Evolutionary conservation across 176 grass and related monocot species (phyloP).

Genomic region (Avena sativa): DNA sequence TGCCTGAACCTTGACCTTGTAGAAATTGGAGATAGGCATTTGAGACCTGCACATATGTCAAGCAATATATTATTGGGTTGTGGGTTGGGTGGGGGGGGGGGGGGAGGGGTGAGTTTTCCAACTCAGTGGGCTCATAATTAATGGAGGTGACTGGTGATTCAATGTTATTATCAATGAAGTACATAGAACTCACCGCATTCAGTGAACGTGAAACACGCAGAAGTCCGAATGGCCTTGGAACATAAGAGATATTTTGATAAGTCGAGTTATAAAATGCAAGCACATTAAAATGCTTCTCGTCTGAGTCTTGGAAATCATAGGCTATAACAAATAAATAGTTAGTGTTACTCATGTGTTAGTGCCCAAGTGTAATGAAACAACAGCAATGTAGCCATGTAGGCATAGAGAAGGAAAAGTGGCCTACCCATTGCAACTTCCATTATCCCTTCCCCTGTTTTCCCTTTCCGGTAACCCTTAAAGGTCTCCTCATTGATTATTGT

Average conservation of each 20-base stretch:
- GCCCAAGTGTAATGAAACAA: constrained; percentile 2
- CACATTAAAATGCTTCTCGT: constrained; percentile 49
- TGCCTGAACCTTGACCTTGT: constrained; percentile 50
- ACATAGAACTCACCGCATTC: constrained; percentile 48
- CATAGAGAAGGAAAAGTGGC: constrained; percentile 19
- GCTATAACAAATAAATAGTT: constrained; percentile 48
- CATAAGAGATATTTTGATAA: constrained; percentile 54
- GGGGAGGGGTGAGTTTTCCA: not conserved
- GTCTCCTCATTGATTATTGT: constrained; percentile 60
- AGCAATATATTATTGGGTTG: constrained; percentile 28
- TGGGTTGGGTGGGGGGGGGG: too few relatives aligned
- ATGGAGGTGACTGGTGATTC: not conserved
- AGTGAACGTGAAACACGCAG: constrained; percentile 48
- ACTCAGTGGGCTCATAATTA: not conserved
- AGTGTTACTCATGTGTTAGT: constrained; percentile 30
- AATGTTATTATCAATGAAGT: constrained; percentile 17
- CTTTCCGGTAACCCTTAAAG: constrained; percentile 55
- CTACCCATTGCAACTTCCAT: constrained; percentile 69
- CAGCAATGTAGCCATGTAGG: not conserved
- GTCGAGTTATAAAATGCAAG: constrained; percentile 61
- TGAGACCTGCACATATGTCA: constrained; percentile 51
- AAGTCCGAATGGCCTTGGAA: constrained; percentile 53
- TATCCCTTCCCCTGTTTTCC: constrained; percentile 51
- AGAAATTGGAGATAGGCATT: constrained; percentile 61
- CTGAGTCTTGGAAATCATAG: constrained; percentile 72